Percentiles rank a stretch among this genome's conserved stretches.
These are phyloP conservation scores for Pisolithus orientalis DNA, from an alignment of 768 basidiomycete genomes.

Conservation along the genomic window DNA sequence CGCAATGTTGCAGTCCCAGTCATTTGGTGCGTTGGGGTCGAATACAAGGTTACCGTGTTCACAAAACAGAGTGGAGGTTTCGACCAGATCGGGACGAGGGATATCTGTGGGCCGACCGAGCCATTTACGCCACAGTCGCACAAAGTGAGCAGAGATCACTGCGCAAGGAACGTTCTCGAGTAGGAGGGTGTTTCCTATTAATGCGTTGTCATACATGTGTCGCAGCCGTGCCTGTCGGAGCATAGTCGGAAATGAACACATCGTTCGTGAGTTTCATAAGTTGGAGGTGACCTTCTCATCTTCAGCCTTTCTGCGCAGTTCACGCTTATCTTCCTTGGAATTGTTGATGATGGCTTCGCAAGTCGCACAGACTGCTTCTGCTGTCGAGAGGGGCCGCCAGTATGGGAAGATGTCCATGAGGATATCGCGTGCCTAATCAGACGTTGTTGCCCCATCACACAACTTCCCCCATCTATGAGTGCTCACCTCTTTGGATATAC, in stretches of 20 bases:
- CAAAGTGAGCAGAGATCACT: constrained; percentile 54
- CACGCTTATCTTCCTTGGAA: constrained; percentile 57
- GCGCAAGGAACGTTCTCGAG: constrained; percentile 49
- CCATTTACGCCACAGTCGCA: constrained; percentile 70
- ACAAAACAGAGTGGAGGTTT: constrained; percentile 63
- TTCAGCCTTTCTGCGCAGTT: constrained; percentile 60
- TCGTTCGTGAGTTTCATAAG: constrained; percentile 10
- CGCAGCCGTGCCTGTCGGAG: constrained; percentile 51
- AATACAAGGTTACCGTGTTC: constrained; percentile 56
- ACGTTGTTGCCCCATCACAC: constrained; percentile 4
- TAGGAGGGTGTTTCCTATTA: constrained; percentile 39
- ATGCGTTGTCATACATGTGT: constrained; percentile 52
- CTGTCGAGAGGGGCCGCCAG: constrained; percentile 53
- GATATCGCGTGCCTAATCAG: constrained; percentile 47
- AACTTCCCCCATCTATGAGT: constrained; percentile 6
- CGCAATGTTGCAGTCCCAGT: constrained; percentile 50
- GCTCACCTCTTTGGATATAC: constrained; percentile 56
- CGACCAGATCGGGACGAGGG: constrained; percentile 52
- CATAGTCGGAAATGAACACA: constrained; percentile 5
- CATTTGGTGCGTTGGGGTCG: constrained; percentile 57
- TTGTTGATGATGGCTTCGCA: constrained; percentile 53
- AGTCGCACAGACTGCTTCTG: constrained; percentile 50
- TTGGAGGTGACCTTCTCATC: constrained; percentile 60
- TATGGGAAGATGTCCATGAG: constrained; percentile 54
- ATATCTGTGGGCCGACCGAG: constrained; percentile 46